Evolutionary conservation across 1,139 yeast genomes (phyloP), one percentile per base, ranked within the genome.

Genomic region (Scheffersomyces insectosa): DNA sequence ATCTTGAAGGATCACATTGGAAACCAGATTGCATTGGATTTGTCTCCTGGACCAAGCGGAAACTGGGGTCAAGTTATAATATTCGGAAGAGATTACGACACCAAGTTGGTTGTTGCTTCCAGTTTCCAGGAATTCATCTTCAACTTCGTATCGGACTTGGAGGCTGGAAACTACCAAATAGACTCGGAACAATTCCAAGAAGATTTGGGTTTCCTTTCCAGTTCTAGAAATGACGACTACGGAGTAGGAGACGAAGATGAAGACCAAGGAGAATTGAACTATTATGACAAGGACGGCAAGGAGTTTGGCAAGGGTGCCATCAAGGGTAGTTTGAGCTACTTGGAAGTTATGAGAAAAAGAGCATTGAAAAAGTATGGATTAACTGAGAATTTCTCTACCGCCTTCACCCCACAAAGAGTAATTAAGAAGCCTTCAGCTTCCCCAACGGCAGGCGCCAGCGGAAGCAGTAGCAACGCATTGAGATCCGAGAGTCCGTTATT

Each of bases 71-170:
- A 82, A 60, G 65, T 82, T 13, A 82, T 82, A 44, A 61, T 81
- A 36, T 82, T 77, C 58, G 88, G 88, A 13, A 75, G 85, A 54
- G 87, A 82, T 51, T 81, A 67, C 54, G 86, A 82, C 60, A 78
- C 83, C 40, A 82, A 81, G 55, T 66, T 77, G 48, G 85, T 82
- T 28, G 63, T 82, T 48, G 85, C 85, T 4, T 56, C 68, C n/a
- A 68, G 70, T 39, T 80, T 82, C 62, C 75, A 76, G 33, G 84
- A 81, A 48, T 82, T 82, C 51, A 58, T 82, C 38, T 72, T 72
- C 49, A 66, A 63, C 31, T 70, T 71, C 42, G 74, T 74, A 7
- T 67, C 65, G 32, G 85, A 80, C 58, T 68, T 80, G 46, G 83
- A 80, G 56, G 68, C 69, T 34, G 84, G 82, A 7, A 77, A 76